Base-by-base conservation (phyloP, 2,329 filamentous ascomycete species). In the Hymenoscyphus infarciens region DNA sequence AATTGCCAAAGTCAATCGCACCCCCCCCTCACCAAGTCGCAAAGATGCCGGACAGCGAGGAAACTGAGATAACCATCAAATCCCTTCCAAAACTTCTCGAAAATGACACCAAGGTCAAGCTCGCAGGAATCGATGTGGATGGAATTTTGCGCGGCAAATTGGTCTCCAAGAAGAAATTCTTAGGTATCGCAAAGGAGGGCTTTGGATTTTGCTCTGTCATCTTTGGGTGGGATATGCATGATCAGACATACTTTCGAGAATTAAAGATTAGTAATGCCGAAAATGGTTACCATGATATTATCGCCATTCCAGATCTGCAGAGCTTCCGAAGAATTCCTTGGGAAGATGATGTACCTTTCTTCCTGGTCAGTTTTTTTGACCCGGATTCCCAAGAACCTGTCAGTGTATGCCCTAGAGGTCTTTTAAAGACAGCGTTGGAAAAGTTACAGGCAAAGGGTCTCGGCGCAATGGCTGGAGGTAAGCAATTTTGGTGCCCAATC, bases 221-320 rank as follows among this genome's bases (percentile, higher is more conserved):
- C 68, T 97, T 96, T 72, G 92, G 93, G 74, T 97, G 93, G 93
- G 92, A 97, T 77, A 96, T 97, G 91, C 92, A 97, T 77, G 93
- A 97, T 73, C 83, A 87, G 79, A 96, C 91, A 11, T 97, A 97
- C 76, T 88, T 91, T 75, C 86, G 83, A 70, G 92, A 97, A 77
- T 84, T 97, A 67, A 84, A 85, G 72, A 89, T 97, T 75, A 95
- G 91, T 77, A 97, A 96, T 78, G 90, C 90, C 69, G 88, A 91
- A 72, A 97, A 96, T 74, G 92, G 92, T 53, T 97, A 96, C 77
- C 85, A 88, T 67, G 93, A 97, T 75, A 78, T 97, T 53, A 83
- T 96, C 58, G 92, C 93, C 15, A 80, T 94, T 42, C 88, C 92
- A 0, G 92, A 97, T 73, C 79, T 97, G 45, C 80, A 77, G 63